Conservation (phyloP, 73 alveolate species). For the Uronychia binucleata region DNA sequence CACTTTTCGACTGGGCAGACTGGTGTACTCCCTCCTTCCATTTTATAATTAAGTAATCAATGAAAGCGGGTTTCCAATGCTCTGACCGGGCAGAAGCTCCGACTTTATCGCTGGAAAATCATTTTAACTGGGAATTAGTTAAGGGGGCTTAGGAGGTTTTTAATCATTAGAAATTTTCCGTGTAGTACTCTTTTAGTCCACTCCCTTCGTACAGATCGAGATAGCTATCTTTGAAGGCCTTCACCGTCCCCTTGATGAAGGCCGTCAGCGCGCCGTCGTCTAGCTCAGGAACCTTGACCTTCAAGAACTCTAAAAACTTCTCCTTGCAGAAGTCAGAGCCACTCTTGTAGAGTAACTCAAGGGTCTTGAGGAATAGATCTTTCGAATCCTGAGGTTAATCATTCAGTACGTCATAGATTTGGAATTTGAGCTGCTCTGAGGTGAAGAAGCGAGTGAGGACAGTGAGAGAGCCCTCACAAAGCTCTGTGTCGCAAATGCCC, state of each 20-base stretch:
- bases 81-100: no score
- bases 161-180: neutral
- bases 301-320: slow-evolving; percentile 22
- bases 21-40: no score
- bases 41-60: no score
- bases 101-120: neutral
- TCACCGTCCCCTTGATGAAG: slow-evolving; percentile 13
- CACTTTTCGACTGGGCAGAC: no score
- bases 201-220: neutral
- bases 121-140: neutral
- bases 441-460: slow-evolving; percentile 56
- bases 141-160: neutral
- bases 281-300: neutral
- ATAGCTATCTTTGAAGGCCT: slow-evolving; percentile 21
- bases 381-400: slow-evolving; percentile 10
- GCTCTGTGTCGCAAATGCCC: slow-evolving; percentile 55
- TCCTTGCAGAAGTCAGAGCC: slow-evolving; percentile 35
- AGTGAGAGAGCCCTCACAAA: slow-evolving; percentile 33
- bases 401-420: slow-evolving; percentile 20
- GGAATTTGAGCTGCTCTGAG: slow-evolving; percentile 34
- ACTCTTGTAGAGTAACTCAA: slow-evolving; percentile 26
- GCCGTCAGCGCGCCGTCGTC: slow-evolving; percentile 24
- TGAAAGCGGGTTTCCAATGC: no score
- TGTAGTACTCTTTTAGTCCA: neutral
- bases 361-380: slow-evolving; percentile 59